Conservation (phyloP, 805 yeast genomes). For the Ogataea wickerhamii region DNA sequence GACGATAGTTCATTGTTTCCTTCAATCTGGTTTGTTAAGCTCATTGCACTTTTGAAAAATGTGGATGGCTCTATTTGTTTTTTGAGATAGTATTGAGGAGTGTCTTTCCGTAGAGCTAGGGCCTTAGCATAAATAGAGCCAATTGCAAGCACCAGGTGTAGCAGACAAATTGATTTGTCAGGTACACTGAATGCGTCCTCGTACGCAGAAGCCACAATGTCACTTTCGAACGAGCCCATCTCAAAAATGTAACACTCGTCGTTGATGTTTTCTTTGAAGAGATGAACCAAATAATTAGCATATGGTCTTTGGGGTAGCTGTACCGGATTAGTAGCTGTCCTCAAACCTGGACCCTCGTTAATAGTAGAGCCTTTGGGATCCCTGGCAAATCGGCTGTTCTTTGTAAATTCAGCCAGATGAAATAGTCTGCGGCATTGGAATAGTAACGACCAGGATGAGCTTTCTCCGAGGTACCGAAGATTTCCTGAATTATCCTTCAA, state of each 20-base stretch:
- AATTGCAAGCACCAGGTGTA: conserved; percentile 39
- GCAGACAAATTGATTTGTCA: conserved; percentile 29
- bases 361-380: conserved; percentile 37
- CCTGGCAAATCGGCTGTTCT: conserved; percentile 32
- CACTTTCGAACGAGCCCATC: conserved; percentile 29
- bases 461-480: conserved; percentile 39
- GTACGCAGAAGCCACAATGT: conserved; percentile 32
- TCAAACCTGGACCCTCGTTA: conserved; percentile 34
- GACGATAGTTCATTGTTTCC: conserved; percentile 41
- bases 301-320: conserved; percentile 31
- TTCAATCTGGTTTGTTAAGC: conserved; percentile 27
- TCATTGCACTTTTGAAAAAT: conserved; percentile 36
- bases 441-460: conserved; percentile 39
- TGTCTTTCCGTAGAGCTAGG: conserved; percentile 3
- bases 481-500: conserved; percentile 36
- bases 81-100: conserved; percentile 6
- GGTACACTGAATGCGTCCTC: conserved; percentile 28
- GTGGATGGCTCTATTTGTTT: conserved; percentile 26
- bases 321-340: conserved; percentile 19
- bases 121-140: conserved; percentile 37
- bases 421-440: conserved; percentile 40
- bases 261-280: conserved; percentile 38
- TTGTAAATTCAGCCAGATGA: conserved; percentile 16
- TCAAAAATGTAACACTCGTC: conserved; percentile 38
- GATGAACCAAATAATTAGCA: conserved; percentile 31